phyloP scores from a whole-genome alignment of 208 protist genomes.

The Perkinsela sp. region DNA sequence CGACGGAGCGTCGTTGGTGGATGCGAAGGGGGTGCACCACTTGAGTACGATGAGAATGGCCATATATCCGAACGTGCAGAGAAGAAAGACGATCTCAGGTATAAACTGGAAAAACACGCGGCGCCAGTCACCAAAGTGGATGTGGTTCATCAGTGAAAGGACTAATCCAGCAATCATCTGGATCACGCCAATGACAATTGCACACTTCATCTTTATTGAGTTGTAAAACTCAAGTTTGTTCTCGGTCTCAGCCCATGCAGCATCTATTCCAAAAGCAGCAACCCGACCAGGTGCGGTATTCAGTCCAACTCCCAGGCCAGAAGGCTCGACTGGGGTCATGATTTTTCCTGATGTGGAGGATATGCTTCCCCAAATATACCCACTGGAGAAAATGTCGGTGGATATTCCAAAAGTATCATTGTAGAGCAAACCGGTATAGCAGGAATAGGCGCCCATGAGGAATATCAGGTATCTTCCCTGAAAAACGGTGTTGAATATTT shows the following conservation, averaged over 20 bases:
- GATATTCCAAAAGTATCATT: constrained; percentile 79
- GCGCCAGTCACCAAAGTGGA: constrained; percentile 50
- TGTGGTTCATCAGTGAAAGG: constrained; percentile 57
- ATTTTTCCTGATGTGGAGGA: constrained; percentile 1
- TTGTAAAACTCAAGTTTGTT: constrained; percentile 91
- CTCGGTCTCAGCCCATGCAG: constrained; percentile 54
- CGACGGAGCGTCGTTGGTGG: constrained; percentile 25
- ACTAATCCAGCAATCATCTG: constrained; percentile 86
- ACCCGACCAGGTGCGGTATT: constrained; percentile 9
- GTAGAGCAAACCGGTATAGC: constrained; percentile 89
- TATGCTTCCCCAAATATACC: constrained; percentile 17
- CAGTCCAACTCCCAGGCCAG: background rate
- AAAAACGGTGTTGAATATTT: constrained; percentile 63
- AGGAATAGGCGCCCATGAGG: constrained; percentile 77
- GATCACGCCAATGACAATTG: constrained; percentile 76
- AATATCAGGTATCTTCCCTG: constrained; percentile 74
- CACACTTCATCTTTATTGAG: constrained; percentile 95
- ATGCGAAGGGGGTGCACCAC: constrained; percentile 40
- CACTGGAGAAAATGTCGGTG: constrained; percentile 42
- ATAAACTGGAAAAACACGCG: constrained; percentile 70
- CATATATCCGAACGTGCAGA: constrained; percentile 81
- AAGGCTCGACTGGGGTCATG: constrained; percentile 10
- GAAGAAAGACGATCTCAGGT: constrained; percentile 83
- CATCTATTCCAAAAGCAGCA: constrained; percentile 43
- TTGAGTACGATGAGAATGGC: constrained; percentile 85